Conservation (phyloP, 2,329 filamentous ascomycete genomes). For the Colletotrichum sp. region DNA sequence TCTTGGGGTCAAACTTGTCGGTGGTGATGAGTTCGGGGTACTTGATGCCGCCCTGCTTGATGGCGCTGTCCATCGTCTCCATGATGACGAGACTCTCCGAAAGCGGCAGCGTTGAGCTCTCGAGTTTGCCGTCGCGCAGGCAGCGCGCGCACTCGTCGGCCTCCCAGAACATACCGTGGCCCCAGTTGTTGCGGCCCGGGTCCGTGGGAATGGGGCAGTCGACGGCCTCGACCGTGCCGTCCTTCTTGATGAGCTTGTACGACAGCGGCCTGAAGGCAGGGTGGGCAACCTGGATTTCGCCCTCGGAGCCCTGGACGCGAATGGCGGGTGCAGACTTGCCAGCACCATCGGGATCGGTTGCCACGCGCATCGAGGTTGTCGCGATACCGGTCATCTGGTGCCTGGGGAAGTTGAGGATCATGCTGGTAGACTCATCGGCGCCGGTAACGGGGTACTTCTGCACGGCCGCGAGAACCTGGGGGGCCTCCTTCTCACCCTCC, state of each 20-base stretch:
- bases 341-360: conserved; percentile 62
- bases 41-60: conserved; percentile 56
- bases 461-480: conserved; percentile 71
- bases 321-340: conserved; percentile 69
- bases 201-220: conserved; percentile 60
- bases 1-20: conserved; percentile 63
- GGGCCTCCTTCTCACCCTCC: conserved; percentile 69
- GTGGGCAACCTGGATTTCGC: conserved; percentile 81
- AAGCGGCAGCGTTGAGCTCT: conserved; percentile 74
- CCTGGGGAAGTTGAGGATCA: conserved; percentile 77
- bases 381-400: conserved; percentile 75
- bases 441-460: conserved; percentile 73
- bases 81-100: conserved; percentile 85
- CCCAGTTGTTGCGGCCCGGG: conserved; percentile 51
- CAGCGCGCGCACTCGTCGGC: conserved; percentile 80
- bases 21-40: conserved; percentile 63
- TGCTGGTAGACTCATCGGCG: conserved; percentile 78
- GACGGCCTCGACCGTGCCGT: conserved; percentile 53
- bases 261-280: conserved; percentile 72
- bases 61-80: conserved; percentile 68
- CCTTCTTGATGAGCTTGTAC: conserved; percentile 67
- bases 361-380: conserved; percentile 67
- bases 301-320: conserved; percentile 79
- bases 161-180: conserved; percentile 90
- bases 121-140: conserved; percentile 75